phyloP scores from a whole-genome alignment of 495 filamentous ascomycete genomes.

The Cairneyella variabilis region DNA sequence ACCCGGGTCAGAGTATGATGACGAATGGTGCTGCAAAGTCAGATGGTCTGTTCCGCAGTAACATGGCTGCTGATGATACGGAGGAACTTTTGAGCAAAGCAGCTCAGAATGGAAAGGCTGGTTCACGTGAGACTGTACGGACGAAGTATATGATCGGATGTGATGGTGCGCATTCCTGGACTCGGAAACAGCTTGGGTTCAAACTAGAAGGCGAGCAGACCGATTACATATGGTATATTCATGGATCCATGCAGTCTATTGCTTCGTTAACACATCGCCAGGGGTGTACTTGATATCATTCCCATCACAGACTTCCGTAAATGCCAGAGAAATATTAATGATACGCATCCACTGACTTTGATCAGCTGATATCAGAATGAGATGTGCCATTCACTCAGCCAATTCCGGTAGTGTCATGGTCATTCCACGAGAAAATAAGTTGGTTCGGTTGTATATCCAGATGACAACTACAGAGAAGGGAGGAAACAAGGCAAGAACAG shows the following conservation, averaged over 20 bases:
- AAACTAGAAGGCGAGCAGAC: constrained; percentile 58
- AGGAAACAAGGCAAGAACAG: background rate
- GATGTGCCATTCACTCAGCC: constrained; percentile 64
- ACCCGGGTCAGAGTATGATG: constrained; percentile 35
- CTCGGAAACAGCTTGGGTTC: constrained; percentile 54
- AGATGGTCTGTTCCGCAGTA: constrained; percentile 48
- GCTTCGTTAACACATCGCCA: constrained; percentile 1
- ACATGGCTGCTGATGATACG: constrained; percentile 49
- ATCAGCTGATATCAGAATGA: constrained; percentile 61
- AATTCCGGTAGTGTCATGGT: constrained; percentile 61
- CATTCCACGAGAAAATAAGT: constrained; percentile 63
- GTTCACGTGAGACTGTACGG: constrained; percentile 38
- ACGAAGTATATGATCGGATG: constrained; percentile 67
- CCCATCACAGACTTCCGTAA: constrained; percentile 63
- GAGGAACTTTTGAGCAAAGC: constrained; percentile 43
- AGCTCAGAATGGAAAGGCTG: constrained; percentile 29
- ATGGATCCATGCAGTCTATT: background rate
- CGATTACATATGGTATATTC: constrained; percentile 53
- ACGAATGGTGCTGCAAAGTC: constrained; percentile 32
- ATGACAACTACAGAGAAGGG: constrained; percentile 46
- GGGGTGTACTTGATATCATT: constrained; percentile 59
- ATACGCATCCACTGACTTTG: background rate
- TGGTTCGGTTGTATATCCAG: constrained; percentile 69
- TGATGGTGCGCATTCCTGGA: constrained; percentile 63
- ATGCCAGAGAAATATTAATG: constrained; percentile 3